Percentiles rank a stretch among this genome's conserved stretches.
Evolutionary conservation across 192 early-diverging fungal species (phyloP).

Genomic region (Geranomyces michiganensis): DNA sequence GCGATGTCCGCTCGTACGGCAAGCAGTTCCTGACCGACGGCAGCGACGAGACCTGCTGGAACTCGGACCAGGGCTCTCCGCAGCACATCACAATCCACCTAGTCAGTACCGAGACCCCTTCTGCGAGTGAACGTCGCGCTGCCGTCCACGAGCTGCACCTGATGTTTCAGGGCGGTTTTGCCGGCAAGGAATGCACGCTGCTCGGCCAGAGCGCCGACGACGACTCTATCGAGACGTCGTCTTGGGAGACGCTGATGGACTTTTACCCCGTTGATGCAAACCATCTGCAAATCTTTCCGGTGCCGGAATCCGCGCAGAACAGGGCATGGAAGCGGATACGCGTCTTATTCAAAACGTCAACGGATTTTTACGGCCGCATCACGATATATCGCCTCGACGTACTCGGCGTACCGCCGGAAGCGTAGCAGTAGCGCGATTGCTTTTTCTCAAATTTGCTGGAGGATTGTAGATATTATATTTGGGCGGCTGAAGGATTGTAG

Average conservation of each 20-base stretch:
- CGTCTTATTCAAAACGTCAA: constrained; percentile 72
- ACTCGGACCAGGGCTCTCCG: constrained; percentile 81
- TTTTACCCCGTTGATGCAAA: constrained; percentile 81
- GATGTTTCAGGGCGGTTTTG: constrained; percentile 90
- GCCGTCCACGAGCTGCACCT: constrained; percentile 39
- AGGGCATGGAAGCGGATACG: constrained; percentile 42
- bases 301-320: neutral
- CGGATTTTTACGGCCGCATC: constrained; percentile 87
- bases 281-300: constrained; percentile 29
- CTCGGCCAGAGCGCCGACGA: constrained; percentile 30
- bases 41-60: constrained; percentile 90
- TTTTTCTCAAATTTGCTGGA: no score
- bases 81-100: constrained; percentile 79
- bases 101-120: constrained; percentile 35
- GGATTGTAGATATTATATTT: no score
- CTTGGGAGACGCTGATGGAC: constrained; percentile 42
- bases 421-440: no score
- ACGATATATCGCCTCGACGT: constrained; percentile 77
- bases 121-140: no score
- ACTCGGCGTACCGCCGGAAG: constrained; percentile 40
- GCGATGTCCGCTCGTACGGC: constrained; percentile 74
- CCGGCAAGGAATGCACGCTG: constrained; percentile 68
- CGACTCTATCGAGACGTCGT: neutral
- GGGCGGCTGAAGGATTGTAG: no score
- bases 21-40: constrained; percentile 82